Conservation (phyloP, 177 flowering plant genomes). For the Telopea speciosissima region DNA sequence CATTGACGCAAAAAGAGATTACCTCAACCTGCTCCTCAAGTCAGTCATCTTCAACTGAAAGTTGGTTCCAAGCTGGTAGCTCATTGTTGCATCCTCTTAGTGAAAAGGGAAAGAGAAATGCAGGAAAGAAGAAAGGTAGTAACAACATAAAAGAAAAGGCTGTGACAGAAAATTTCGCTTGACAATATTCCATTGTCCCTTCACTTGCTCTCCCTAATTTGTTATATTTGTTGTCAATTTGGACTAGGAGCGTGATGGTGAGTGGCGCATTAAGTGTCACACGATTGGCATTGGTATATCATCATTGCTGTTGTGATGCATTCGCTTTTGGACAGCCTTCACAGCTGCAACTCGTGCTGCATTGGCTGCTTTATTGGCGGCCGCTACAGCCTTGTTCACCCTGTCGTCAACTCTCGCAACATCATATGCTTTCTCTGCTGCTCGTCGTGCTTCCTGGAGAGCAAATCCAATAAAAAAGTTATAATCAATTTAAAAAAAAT, state of each 20-base stretch:
- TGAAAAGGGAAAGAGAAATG: neutral
- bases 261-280: constrained; percentile 14
- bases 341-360: constrained; percentile 93
- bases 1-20: constrained; percentile 11
- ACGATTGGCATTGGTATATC: constrained; percentile 20
- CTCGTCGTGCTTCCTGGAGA: constrained; percentile 71
- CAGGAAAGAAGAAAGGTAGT: neutral
- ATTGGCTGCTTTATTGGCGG: constrained; percentile 79
- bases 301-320: constrained; percentile 28
- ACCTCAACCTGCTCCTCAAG: constrained; percentile 39
- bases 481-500: neutral
- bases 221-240: neutral
- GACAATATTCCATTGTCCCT: neutral
- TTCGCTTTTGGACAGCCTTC: constrained; percentile 71
- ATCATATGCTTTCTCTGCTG: constrained; percentile 62
- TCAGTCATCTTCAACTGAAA: constrained; percentile 27
- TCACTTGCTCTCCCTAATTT: neutral
- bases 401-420: constrained; percentile 66
- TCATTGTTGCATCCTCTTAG: constrained; percentile 9
- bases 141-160: neutral
- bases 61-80: constrained; percentile 39
- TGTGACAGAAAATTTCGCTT: constrained; percentile 6
- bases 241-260: neutral
- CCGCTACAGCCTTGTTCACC: constrained; percentile 59
- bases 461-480: constrained; percentile 1